These are phyloP conservation scores for Alternaria arborescens DNA, from an alignment of 2,329 filamentous ascomycete species.

Conservation along the genomic window DNA sequence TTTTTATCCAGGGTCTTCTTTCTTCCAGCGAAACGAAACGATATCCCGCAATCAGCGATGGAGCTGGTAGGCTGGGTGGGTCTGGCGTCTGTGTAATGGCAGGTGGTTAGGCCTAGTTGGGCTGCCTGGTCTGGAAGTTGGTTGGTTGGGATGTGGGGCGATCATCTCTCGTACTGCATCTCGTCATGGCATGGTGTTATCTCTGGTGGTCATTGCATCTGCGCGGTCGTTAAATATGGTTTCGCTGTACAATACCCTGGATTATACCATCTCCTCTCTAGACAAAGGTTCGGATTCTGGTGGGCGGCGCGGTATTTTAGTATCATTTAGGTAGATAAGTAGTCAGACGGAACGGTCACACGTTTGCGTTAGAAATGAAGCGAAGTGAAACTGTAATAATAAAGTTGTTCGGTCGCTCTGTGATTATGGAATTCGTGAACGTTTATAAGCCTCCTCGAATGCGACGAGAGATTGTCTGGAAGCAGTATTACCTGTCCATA, in stretches of 20 bases:
- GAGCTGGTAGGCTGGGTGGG: conserved; percentile 18
- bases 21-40: conserved; percentile 11
- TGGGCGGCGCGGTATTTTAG: neutral
- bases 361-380: neutral
- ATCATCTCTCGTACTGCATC: conserved; percentile 6
- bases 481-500: neutral
- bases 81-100: conserved; percentile 11
- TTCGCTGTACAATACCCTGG: conserved; percentile 46
- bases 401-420: neutral
- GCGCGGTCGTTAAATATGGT: conserved; percentile 24
- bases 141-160: neutral
- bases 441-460: neutral
- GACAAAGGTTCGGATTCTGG: conserved; percentile 15
- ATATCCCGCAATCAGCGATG: conserved; percentile 22
- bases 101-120: conserved; percentile 8
- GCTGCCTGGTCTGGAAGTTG: conserved; percentile 5
- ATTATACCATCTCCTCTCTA: conserved; percentile 51
- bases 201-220: conserved; percentile 9
- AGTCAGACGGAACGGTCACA: neutral
- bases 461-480: neutral
- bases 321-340: neutral
- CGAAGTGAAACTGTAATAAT: conserved; percentile 1
- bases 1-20: conserved; percentile 21
- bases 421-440: neutral
- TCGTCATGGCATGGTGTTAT: conserved; percentile 7